phyloP scores from a whole-genome alignment of 192 early-diverging fungal species.

The Linnemannia elongata region DNA sequence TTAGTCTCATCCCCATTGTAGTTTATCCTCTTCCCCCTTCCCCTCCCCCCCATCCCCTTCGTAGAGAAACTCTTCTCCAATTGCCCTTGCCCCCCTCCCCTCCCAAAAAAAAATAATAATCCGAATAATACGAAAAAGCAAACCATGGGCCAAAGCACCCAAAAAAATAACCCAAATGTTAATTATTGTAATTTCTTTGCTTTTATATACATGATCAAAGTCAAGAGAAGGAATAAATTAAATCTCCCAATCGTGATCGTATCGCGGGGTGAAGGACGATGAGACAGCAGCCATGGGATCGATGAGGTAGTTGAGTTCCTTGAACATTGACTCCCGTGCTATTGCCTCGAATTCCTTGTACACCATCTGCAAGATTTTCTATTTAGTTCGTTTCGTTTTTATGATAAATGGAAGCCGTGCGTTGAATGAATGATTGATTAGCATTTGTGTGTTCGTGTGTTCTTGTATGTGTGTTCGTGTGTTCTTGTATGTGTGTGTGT shows the following conservation, averaged over 20 bases:
- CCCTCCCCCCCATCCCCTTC: background rate
- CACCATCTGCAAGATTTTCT: constrained; percentile 31
- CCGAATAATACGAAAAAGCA: too few relatives aligned
- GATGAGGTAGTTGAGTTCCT: constrained; percentile 28
- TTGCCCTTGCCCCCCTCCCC: background rate
- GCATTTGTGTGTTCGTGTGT: background rate
- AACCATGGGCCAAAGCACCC: too few relatives aligned
- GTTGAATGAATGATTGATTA: background rate
- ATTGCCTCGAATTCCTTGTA: constrained; percentile 40
- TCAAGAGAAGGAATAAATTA: background rate
- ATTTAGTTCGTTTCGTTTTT: background rate
- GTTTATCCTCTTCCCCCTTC: background rate
- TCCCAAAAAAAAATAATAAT: background rate
- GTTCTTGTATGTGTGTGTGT: too few relatives aligned
- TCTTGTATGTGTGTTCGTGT: too few relatives aligned
- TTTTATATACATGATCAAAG: too few relatives aligned
- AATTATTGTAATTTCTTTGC: too few relatives aligned
- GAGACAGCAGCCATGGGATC: constrained; percentile 27
- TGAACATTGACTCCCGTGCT: constrained; percentile 25
- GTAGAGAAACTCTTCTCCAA: background rate
- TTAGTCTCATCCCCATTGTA: background rate
- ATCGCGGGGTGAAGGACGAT: background rate
- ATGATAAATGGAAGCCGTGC: background rate
- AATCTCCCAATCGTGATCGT: constrained; percentile 28
- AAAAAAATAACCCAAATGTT: too few relatives aligned